phyloP scores from a whole-genome alignment of 2,329 filamentous ascomycete genomes.

The Peltaster fructicola region DNA sequence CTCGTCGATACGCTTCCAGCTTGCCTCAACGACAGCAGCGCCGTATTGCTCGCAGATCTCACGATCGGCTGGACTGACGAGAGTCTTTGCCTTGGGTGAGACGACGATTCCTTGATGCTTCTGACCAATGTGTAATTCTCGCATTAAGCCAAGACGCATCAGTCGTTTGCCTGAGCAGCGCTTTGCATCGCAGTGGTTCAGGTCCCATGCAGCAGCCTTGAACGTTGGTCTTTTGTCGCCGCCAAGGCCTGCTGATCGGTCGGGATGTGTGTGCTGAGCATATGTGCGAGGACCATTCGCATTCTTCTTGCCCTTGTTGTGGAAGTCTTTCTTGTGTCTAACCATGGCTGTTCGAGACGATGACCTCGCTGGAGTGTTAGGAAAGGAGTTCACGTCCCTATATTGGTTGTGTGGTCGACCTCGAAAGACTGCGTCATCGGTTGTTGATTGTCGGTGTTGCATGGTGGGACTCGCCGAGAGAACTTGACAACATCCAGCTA shows the following conservation, averaged over 20 bases:
- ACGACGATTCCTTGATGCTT: conserved; percentile 85
- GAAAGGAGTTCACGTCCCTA: no score
- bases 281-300: conserved; percentile 11
- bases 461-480: no score
- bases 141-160: conserved; percentile 84
- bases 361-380: no score
- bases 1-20: conserved; percentile 83
- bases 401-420: no score
- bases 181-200: conserved; percentile 95
- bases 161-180: conserved; percentile 89
- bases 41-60: conserved; percentile 73
- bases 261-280: conserved; percentile 15
- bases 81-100: conserved; percentile 79
- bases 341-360: no score
- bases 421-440: no score
- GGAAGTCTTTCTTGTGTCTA: conserved; percentile 85
- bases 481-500: no score
- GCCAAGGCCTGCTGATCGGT: conserved; percentile 10
- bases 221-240: conserved; percentile 37
- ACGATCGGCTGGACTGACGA: conserved; percentile 67
- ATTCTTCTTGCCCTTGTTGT: conserved; percentile 55
- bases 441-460: no score
- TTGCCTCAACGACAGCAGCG: conserved; percentile 91
- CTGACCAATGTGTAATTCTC: conserved; percentile 78
- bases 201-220: conserved; percentile 94